Conservation (phyloP, 2,329 filamentous ascomycete species). For the Arthroderma sp. region DNA sequence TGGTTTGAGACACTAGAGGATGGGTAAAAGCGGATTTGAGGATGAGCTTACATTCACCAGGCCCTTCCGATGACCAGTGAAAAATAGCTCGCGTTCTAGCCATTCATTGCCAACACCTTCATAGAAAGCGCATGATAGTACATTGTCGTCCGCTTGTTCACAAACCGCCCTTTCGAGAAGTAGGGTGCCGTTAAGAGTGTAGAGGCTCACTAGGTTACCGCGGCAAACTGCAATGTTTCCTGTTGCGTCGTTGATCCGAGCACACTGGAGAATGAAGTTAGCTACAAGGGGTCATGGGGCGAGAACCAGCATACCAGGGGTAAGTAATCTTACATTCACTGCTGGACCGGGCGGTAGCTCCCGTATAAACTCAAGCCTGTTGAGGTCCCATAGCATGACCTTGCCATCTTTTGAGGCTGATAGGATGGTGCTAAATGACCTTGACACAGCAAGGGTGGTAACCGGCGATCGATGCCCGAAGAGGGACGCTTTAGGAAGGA, state of each 20-base stretch:
- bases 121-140: constrained; percentile 80
- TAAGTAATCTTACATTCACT: constrained; percentile 31
- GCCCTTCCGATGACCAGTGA: constrained; percentile 77
- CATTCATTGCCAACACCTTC: constrained; percentile 85
- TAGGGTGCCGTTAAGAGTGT: constrained; percentile 75
- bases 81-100: constrained; percentile 72
- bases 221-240: constrained; percentile 82
- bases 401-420: constrained; percentile 73
- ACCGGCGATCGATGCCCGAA: constrained; percentile 85
- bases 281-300: constrained; percentile 20
- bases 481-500: constrained; percentile 65
- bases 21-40: background rate
- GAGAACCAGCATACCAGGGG: background rate
- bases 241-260: constrained; percentile 76
- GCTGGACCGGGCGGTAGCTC: constrained; percentile 50
- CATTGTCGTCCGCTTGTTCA: constrained; percentile 56
- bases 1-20: background rate
- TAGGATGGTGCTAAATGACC: constrained; percentile 77
- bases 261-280: constrained; percentile 43
- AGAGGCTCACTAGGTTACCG: constrained; percentile 61
- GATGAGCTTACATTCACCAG: constrained; percentile 53
- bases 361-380: constrained; percentile 74
- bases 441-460: constrained; percentile 68
- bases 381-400: constrained; percentile 87
- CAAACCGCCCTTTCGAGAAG: constrained; percentile 75